Evolutionary conservation across 176 grass and related monocot genomes (phyloP).

Genomic region (Calamus simplicifolius): DNA sequence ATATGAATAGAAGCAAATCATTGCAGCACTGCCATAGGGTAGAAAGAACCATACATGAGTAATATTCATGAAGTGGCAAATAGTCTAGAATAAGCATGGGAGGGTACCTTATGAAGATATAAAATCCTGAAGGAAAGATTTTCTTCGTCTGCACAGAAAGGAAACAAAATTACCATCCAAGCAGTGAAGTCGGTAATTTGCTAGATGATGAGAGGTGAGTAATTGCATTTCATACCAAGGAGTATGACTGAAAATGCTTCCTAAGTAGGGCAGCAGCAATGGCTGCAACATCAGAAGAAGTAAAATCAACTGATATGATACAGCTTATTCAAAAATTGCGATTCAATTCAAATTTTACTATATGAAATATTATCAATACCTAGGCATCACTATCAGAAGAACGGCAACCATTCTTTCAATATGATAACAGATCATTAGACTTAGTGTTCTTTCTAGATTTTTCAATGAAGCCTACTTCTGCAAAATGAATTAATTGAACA

Average conservation of each 20-base stretch:
- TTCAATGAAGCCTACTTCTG: background rate
- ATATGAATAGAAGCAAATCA: conserved; percentile 84
- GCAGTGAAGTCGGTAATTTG: background rate
- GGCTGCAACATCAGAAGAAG: conserved; percentile 34
- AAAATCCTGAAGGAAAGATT: conserved; percentile 59
- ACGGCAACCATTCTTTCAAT: no score
- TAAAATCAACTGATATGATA: background rate
- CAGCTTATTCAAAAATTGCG: background rate
- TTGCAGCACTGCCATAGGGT: conserved; percentile 34
- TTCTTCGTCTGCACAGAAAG: conserved; percentile 55
- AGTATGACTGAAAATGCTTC: conserved; percentile 54
- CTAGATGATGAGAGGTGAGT: background rate
- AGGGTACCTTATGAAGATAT: conserved; percentile 48
- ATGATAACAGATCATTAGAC: no score
- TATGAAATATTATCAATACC: background rate
- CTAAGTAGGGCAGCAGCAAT: conserved; percentile 60
- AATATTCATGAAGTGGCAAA: background rate
- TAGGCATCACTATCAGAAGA: no score
- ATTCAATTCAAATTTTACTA: background rate
- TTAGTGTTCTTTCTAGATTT: background rate
- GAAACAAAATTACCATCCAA: conserved; percentile 13
- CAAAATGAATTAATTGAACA: background rate
- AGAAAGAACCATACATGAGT: background rate
- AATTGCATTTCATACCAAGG: conserved; percentile 27
- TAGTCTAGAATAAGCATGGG: background rate